Conservation (phyloP, 148 eudicot genomes). For the Hydrangea macrophylla region DNA sequence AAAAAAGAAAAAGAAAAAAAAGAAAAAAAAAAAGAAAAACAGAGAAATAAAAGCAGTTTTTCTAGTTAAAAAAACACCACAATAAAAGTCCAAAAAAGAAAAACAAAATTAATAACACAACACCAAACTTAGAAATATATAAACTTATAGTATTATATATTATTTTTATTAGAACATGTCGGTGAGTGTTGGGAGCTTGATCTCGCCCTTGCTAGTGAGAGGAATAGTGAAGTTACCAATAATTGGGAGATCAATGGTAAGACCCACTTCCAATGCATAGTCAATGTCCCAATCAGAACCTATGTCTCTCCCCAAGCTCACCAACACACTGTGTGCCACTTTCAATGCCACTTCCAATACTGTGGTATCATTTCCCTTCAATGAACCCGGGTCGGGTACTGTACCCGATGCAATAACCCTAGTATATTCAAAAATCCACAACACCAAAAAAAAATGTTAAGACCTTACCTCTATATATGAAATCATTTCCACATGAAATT, state of each 20-base stretch:
- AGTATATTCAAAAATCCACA: no score
- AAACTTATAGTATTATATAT: no score
- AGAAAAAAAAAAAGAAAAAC: no score
- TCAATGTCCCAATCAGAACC: slow-evolving; percentile 59
- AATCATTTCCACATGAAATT: background rate
- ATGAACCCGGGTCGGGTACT: slow-evolving; percentile 51
- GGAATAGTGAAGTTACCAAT: slow-evolving; percentile 48
- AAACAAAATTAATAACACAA: no score
- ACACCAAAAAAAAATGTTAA: no score
- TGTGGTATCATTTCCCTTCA: slow-evolving; percentile 35
- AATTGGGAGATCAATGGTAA: slow-evolving; percentile 44
- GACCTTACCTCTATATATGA: no score
- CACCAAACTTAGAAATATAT: no score
- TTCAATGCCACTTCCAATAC: slow-evolving; percentile 32
- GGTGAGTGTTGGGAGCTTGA: slow-evolving; percentile 44
- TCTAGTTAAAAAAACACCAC: no score
- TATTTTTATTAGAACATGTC: slow-evolving; percentile 10
- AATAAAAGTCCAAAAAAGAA: no score
- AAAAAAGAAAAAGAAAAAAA: no score
- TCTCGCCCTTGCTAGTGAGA: slow-evolving; percentile 42
- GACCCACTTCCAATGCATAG: slow-evolving; percentile 40
- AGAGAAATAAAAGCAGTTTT: no score
- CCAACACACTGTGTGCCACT: slow-evolving; percentile 41
- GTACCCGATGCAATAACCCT: slow-evolving; percentile 49
- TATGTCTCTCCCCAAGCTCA: slow-evolving; percentile 41